Evolutionary conservation across 2,329 filamentous ascomycete species (phyloP).

Genomic region (Aspergillus sp.): DNA sequence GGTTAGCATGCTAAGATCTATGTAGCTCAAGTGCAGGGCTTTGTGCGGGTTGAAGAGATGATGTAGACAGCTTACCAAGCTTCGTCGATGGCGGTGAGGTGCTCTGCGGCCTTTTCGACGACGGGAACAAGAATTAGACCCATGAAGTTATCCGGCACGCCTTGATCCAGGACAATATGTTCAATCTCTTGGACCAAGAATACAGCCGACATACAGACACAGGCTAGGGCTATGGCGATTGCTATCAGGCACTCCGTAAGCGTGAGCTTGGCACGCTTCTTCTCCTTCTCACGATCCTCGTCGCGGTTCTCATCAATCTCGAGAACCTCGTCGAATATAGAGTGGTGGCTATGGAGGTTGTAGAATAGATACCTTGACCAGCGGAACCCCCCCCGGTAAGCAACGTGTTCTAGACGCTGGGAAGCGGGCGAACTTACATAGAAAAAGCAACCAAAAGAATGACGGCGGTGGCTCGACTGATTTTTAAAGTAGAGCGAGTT

Average conservation of each 20-base stretch:
- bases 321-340: conserved; percentile 73
- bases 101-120: conserved; percentile 84
- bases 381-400: conserved; percentile 7
- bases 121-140: conserved; percentile 75
- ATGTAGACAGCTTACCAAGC: conserved; percentile 60
- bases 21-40: background rate
- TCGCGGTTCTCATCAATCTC: conserved; percentile 69
- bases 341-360: conserved; percentile 74
- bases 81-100: conserved; percentile 80
- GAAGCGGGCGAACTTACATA: conserved; percentile 46
- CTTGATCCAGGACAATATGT: conserved; percentile 53
- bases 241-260: conserved; percentile 70
- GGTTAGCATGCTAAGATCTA: conserved; percentile 7
- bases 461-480: conserved; percentile 70
- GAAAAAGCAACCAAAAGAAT: conserved; percentile 69
- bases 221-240: conserved; percentile 62
- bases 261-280: conserved; percentile 67
- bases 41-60: background rate
- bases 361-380: conserved; percentile 61
- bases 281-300: conserved; percentile 61
- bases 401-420: background rate
- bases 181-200: conserved; percentile 73
- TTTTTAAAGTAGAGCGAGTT: conserved; percentile 55
- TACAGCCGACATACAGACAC: conserved; percentile 72
- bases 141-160: conserved; percentile 59